Evolutionary conservation across 2,329 filamentous ascomycete species (phyloP).

Genomic region (Rhexocercosporidium sp.): DNA sequence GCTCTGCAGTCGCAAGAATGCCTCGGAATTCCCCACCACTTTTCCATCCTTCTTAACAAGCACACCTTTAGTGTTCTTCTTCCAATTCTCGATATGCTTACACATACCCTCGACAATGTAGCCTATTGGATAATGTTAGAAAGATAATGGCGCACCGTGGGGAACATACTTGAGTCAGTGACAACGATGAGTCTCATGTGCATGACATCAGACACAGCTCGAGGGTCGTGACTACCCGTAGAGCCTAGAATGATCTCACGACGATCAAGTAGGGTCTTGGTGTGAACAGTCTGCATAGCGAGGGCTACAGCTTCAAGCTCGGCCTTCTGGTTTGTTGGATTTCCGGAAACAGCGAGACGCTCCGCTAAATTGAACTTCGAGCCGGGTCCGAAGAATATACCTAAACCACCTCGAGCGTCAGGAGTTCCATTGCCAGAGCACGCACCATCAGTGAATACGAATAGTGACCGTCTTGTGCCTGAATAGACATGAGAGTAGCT

Average conservation of each 20-base stretch:
- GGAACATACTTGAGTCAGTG: conserved; percentile 9
- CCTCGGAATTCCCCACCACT: conserved; percentile 12
- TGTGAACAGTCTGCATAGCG: conserved; percentile 13
- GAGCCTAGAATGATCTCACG: background rate
- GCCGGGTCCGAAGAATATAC: conserved; percentile 19
- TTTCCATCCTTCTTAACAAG: background rate
- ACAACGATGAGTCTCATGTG: conserved; percentile 9
- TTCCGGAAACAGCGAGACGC: background rate
- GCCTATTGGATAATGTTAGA: background rate
- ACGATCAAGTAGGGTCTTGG: conserved; percentile 8
- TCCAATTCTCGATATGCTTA: background rate
- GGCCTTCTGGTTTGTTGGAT: conserved; percentile 20
- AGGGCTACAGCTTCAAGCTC: conserved; percentile 19
- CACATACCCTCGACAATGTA: conserved; percentile 9
- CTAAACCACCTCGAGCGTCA: conserved; percentile 13
- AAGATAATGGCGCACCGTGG: background rate
- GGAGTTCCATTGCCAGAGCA: conserved; percentile 18
- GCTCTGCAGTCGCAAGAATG: conserved; percentile 18
- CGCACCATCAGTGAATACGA: conserved; percentile 24
- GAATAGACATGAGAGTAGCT: conserved; percentile 14
- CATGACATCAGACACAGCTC: background rate
- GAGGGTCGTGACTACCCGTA: background rate
- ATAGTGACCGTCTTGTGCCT: conserved; percentile 15
- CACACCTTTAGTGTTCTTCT: background rate
- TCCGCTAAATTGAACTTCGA: conserved; percentile 18